A percentile compares a stretch with the other conserved stretches of the same genome.
These are phyloP conservation scores for Botryosphaeria dothidea DNA, from an alignment of 2,329 filamentous ascomycete species.

Conservation along the genomic window DNA sequence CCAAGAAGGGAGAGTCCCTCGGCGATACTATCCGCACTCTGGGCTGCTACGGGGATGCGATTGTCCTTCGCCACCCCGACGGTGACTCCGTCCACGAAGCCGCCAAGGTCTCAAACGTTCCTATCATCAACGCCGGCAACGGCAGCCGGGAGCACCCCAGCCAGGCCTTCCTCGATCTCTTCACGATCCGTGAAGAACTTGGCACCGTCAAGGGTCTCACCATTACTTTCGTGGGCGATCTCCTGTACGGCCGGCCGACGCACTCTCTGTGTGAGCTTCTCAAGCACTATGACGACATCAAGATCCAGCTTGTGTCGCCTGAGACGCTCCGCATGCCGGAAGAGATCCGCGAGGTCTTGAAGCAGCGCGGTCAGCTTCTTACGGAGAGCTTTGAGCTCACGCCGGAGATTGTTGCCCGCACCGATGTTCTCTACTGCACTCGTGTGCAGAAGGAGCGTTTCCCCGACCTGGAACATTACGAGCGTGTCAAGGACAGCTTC, in stretches of 20 bases:
- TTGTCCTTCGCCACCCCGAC: slow-evolving; percentile 92
- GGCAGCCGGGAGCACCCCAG: slow-evolving; percentile 95
- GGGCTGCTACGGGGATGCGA: slow-evolving; percentile 89
- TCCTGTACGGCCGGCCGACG: slow-evolving; percentile 89
- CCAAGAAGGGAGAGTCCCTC: slow-evolving; percentile 90
- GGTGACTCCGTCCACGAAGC: slow-evolving; percentile 79
- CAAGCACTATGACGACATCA: slow-evolving; percentile 84
- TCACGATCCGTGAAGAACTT: slow-evolving; percentile 96
- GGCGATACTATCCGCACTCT: slow-evolving; percentile 93
- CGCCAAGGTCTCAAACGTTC: slow-evolving; percentile 83
- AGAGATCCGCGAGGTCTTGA: slow-evolving; percentile 71
- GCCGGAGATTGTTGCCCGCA: slow-evolving; percentile 79
- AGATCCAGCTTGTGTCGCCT: slow-evolving; percentile 88
- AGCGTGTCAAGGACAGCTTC: slow-evolving; percentile 84
- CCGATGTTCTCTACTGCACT: slow-evolving; percentile 95
- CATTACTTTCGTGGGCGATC: slow-evolving; percentile 93
- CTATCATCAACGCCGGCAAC: slow-evolving; percentile 96
- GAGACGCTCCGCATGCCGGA: slow-evolving; percentile 74
- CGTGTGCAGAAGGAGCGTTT: slow-evolving; percentile 97
- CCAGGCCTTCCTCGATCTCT: slow-evolving; percentile 95
- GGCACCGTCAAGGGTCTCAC: slow-evolving; percentile 94
- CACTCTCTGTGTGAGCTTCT: slow-evolving; percentile 94
- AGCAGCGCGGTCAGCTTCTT: slow-evolving; percentile 73
- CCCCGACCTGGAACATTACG: slow-evolving; percentile 75
- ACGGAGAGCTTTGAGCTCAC: slow-evolving; percentile 77